A percentile compares a stretch with the other conserved stretches of the same genome.
These are phyloP conservation scores for Geosmithia putterillii DNA, from an alignment of 2,329 filamentous ascomycete species.

Conservation along the genomic window DNA sequence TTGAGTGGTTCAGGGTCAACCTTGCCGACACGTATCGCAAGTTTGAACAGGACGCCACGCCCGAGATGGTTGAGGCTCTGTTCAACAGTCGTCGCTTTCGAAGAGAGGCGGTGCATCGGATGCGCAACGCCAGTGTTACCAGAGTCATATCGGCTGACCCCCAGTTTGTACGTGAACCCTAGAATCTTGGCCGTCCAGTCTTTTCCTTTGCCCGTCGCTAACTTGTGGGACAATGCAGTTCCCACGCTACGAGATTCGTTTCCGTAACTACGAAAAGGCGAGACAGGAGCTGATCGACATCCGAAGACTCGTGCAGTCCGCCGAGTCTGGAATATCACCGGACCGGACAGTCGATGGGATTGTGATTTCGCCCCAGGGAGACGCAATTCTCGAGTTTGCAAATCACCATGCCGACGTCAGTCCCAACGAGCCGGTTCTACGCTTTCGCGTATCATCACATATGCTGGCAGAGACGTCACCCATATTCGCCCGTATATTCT, in stretches of 20 bases:
- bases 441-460: slow-evolving; percentile 39
- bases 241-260: slow-evolving; percentile 32
- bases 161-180: slow-evolving; percentile 22
- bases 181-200: not conserved
- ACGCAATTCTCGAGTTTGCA: slow-evolving; percentile 38
- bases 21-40: slow-evolving; percentile 30
- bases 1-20: slow-evolving; percentile 25
- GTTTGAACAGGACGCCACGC: slow-evolving; percentile 29
- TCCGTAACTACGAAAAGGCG: slow-evolving; percentile 31
- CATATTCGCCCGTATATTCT: slow-evolving; percentile 36
- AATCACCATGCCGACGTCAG: slow-evolving; percentile 22
- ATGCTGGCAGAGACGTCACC: slow-evolving; percentile 38
- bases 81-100: slow-evolving; percentile 29
- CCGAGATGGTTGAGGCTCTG: slow-evolving; percentile 27
- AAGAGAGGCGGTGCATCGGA: slow-evolving; percentile 26
- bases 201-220: slow-evolving; percentile 4
- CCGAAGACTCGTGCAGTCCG: slow-evolving; percentile 24
- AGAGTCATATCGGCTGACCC: slow-evolving; percentile 28
- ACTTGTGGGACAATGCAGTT: slow-evolving; percentile 13
- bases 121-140: slow-evolving; percentile 31
- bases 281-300: slow-evolving; percentile 27
- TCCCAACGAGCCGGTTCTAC: slow-evolving; percentile 23
- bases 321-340: slow-evolving; percentile 26
- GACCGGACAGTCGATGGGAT: slow-evolving; percentile 26
- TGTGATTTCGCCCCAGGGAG: slow-evolving; percentile 29